Percentiles rank a stretch among this genome's conserved stretches.
Conservation (phyloP, 495 filamentous ascomycete genomes). For the Daldinia decipiens region DNA sequence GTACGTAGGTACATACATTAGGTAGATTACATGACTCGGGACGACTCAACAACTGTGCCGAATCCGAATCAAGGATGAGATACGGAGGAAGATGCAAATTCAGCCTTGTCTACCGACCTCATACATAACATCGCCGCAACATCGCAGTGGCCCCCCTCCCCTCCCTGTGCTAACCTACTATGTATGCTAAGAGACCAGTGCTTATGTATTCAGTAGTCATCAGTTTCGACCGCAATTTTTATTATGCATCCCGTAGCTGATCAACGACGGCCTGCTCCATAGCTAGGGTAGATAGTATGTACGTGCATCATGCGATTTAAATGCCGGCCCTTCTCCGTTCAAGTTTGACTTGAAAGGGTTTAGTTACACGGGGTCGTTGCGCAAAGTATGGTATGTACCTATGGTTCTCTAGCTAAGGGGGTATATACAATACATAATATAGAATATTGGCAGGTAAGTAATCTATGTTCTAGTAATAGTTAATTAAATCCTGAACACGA, state of each 20-base stretch:
- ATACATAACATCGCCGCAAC: slow-evolving; percentile 23
- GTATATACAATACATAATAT: slow-evolving; percentile 1
- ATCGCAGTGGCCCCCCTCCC: slow-evolving; percentile 25
- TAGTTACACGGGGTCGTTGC: slow-evolving; percentile 22
- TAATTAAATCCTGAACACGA: background rate
- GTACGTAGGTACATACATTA: background rate
- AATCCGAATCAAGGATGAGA: background rate
- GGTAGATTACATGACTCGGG: too few relatives aligned
- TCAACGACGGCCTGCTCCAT: background rate
- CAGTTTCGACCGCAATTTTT: slow-evolving; percentile 31
- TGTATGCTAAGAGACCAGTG: slow-evolving; percentile 16
- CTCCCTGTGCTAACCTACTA: too few relatives aligned
- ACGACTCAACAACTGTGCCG: background rate
- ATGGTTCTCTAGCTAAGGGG: background rate
- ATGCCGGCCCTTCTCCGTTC: slow-evolving; percentile 29
- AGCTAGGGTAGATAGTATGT: slow-evolving; percentile 5
- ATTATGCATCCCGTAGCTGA: background rate
- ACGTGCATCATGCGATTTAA: slow-evolving; percentile 31
- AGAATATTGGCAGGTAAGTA: background rate
- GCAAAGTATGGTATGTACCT: background rate
- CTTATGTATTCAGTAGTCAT: slow-evolving; percentile 17
- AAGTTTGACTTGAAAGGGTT: slow-evolving; percentile 15
- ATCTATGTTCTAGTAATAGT: background rate
- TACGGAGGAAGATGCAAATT: background rate
- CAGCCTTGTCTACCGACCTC: background rate